phyloP scores from a whole-genome alignment of 2,329 filamentous ascomycete genomes.

The Hymenoscyphus fructigenus region DNA sequence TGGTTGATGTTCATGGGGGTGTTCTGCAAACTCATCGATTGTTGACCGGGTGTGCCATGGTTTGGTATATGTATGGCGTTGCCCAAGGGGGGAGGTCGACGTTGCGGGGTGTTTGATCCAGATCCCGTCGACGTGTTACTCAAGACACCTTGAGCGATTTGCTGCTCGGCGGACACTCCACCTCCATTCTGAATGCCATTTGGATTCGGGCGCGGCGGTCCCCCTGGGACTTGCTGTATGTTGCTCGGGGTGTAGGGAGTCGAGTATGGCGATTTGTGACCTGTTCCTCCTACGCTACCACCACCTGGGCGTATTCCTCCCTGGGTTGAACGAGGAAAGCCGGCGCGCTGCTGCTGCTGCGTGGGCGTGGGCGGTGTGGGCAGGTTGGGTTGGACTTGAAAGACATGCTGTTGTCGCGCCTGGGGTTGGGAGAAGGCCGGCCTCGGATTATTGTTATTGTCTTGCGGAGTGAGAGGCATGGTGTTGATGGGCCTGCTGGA shows the following conservation, averaged over 20 bases:
- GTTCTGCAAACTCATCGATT: conserved; percentile 20
- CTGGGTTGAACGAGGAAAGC: conserved; percentile 28
- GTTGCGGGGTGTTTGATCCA: conserved; percentile 33
- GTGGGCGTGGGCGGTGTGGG: conserved; percentile 31
- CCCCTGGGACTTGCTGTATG: conserved; percentile 23
- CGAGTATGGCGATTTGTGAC: conserved; percentile 34
- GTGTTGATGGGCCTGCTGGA: neutral
- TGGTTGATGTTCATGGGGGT: conserved; percentile 34
- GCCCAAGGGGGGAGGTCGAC: conserved; percentile 34
- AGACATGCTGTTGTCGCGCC: conserved; percentile 24
- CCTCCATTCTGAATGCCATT: conserved; percentile 9
- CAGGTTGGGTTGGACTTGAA: conserved; percentile 28
- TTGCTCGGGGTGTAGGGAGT: conserved; percentile 34
- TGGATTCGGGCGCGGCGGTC: conserved; percentile 23
- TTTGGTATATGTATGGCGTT: conserved; percentile 35
- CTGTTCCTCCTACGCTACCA: conserved; percentile 28
- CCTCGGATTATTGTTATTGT: conserved; percentile 27
- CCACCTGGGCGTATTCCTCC: conserved; percentile 8
- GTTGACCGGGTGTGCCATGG: conserved; percentile 29
- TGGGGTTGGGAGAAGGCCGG: conserved; percentile 26
- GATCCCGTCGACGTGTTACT: conserved; percentile 28
- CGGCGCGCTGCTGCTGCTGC: conserved; percentile 21
- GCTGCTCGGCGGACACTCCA: conserved; percentile 35
- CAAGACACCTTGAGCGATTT: conserved; percentile 37
- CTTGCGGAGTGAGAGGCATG: conserved; percentile 35